A percentile compares a stretch with the other conserved stretches of the same genome.
These are phyloP conservation scores for Striga asiatica DNA, from an alignment of 257 asterid species.

Conservation along the genomic window DNA sequence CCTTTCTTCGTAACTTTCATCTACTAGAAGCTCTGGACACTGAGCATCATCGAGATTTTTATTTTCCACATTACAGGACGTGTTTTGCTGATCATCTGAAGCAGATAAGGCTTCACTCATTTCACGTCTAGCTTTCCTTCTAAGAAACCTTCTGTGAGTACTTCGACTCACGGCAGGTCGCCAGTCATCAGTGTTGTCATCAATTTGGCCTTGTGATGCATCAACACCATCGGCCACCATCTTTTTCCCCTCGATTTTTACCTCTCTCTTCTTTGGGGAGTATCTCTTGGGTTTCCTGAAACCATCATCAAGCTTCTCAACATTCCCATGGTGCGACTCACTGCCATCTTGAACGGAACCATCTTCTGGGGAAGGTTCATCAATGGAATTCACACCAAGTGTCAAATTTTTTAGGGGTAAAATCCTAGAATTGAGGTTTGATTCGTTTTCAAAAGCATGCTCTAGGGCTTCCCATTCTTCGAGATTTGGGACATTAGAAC, in stretches of 20 bases:
- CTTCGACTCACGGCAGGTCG: conserved; percentile 86
- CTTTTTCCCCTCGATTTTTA: conserved; percentile 68
- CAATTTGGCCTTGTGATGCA: conserved; percentile 76
- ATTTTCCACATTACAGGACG: conserved; percentile 23
- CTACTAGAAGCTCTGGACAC: conserved; percentile 38
- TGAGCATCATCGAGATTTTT: conserved; percentile 30
- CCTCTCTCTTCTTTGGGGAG: conserved; percentile 44
- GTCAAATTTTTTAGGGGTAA: conserved; percentile 64
- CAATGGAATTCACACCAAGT: conserved; percentile 31
- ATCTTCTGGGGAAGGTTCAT: conserved; percentile 29
- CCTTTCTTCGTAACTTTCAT: conserved; percentile 31
- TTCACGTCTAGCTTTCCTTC: conserved; percentile 89
- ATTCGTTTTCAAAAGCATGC: conserved; percentile 36
- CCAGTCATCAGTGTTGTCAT: conserved; percentile 66
- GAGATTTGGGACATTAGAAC: conserved; percentile 80
- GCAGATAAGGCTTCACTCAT: conserved; percentile 33
- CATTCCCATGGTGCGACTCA: conserved; percentile 29
- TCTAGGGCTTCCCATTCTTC: conserved; percentile 98
- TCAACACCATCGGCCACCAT: conserved; percentile 84
- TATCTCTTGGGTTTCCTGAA: conserved; percentile 37
- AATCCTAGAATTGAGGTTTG: conserved; percentile 51
- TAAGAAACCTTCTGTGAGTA: conserved; percentile 77
- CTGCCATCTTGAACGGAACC: conserved; percentile 32
- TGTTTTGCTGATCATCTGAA: conserved; percentile 27
- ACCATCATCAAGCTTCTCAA: conserved; percentile 30